Evolutionary conservation across 352 stramenopile species (phyloP).

Genomic region (Globisporangium uncinulatum): DNA sequence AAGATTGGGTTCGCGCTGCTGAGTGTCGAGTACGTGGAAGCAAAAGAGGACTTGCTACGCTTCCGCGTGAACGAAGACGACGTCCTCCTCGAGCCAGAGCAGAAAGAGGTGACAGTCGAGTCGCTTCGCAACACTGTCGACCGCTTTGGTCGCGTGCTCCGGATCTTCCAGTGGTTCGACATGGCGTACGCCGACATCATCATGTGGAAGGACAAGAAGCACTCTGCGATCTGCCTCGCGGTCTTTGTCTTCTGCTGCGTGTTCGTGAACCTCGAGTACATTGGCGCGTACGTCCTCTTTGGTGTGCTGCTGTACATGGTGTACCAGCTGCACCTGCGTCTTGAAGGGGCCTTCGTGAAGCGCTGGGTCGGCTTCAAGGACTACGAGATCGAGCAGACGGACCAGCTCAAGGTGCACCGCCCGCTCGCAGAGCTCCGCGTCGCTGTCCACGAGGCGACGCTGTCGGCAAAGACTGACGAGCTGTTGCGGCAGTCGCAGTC

Average conservation of each 20-base stretch:
- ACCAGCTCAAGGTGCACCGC: slow-evolving; percentile 68
- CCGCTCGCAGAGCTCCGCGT: slow-evolving; percentile 65
- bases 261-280: slow-evolving; percentile 70
- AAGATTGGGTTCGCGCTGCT: slow-evolving; percentile 55
- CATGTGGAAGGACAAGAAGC: slow-evolving; percentile 82
- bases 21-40: slow-evolving; percentile 61
- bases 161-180: slow-evolving; percentile 69
- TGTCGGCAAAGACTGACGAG: slow-evolving; percentile 47
- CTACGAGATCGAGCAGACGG: slow-evolving; percentile 65
- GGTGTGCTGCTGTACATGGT: slow-evolving; percentile 72
- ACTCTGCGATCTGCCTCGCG: slow-evolving; percentile 56
- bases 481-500: slow-evolving; percentile 56
- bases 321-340: slow-evolving; percentile 57
- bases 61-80: slow-evolving; percentile 48
- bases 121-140: slow-evolving; percentile 71
- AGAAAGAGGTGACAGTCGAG: slow-evolving; percentile 79
- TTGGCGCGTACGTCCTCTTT: slow-evolving; percentile 57
- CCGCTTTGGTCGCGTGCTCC: slow-evolving; percentile 58
- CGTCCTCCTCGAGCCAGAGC: slow-evolving; percentile 49
- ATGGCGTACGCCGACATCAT: slow-evolving; percentile 75
- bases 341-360: slow-evolving; percentile 57
- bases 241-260: slow-evolving; percentile 64
- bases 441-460: slow-evolving; percentile 63
- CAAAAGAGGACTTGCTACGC: slow-evolving; percentile 65
- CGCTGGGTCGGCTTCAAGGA: slow-evolving; percentile 78